phyloP scores from a whole-genome alignment of 305 asterid species.

The Solanum aculeatissimum region DNA sequence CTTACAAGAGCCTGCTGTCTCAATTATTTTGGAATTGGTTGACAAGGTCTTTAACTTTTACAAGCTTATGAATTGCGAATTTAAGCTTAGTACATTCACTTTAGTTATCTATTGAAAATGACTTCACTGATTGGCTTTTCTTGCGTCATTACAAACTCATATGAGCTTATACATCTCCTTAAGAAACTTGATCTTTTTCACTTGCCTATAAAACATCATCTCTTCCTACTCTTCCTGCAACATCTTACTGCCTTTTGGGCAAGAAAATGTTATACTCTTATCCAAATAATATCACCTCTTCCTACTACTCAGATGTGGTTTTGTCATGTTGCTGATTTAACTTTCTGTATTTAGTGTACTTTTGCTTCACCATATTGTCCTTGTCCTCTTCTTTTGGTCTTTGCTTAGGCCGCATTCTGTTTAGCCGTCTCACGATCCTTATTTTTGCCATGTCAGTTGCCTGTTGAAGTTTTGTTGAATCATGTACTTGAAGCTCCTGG shows the following conservation, averaged over 20 bases:
- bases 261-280: background rate
- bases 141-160: background rate
- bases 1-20: slow-evolving; percentile 82
- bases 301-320: background rate
- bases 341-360: background rate
- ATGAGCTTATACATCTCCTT: background rate
- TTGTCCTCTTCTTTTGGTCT: background rate
- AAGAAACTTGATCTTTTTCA: background rate
- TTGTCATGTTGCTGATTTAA: background rate
- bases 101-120: background rate
- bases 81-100: background rate
- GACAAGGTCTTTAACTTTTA: slow-evolving; percentile 44
- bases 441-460: slow-evolving; percentile 44
- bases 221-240: background rate
- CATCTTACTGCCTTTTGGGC: background rate
- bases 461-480: slow-evolving; percentile 41
- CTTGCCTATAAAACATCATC: background rate
- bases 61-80: background rate
- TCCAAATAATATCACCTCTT: background rate
- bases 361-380: background rate
- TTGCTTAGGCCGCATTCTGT: background rate
- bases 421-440: background rate
- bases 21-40: slow-evolving; percentile 61
- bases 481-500: slow-evolving; percentile 79
- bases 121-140: background rate